Percentiles rank a stretch among this genome's conserved stretches.
These are phyloP conservation scores for Argentina anserina DNA, from an alignment of 306 rosid genomes.

Conservation along the genomic window DNA sequence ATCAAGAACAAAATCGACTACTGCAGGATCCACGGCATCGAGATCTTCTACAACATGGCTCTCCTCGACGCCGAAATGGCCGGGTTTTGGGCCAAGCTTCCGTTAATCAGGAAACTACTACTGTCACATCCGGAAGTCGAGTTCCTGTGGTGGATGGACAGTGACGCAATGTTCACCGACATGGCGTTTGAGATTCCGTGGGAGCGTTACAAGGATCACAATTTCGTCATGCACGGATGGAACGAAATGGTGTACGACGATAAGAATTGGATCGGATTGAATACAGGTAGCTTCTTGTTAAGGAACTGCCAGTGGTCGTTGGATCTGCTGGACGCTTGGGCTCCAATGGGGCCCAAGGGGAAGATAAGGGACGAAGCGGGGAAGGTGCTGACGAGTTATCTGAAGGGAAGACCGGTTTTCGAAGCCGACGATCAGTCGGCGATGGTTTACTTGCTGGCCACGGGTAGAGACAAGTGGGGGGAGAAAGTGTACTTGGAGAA, in stretches of 20 bases:
- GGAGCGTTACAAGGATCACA: slow-evolving; percentile 68
- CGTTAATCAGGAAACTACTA: slow-evolving; percentile 64
- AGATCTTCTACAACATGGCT: slow-evolving; percentile 77
- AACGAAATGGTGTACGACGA: slow-evolving; percentile 73
- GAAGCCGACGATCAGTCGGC: slow-evolving; percentile 91
- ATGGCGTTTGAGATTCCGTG: slow-evolving; percentile 89
- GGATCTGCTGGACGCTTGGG: slow-evolving; percentile 87
- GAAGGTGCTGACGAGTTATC: slow-evolving; percentile 59
- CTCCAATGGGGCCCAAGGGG: slow-evolving; percentile 96
- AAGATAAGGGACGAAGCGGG: slow-evolving; percentile 79
- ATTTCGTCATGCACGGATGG: slow-evolving; percentile 88
- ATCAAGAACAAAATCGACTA: slow-evolving; percentile 90
- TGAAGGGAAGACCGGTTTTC: slow-evolving; percentile 66
- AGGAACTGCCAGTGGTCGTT: slow-evolving; percentile 80
- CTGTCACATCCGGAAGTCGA: slow-evolving; percentile 78
- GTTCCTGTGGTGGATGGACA: slow-evolving; percentile 95
- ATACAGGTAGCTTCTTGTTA: slow-evolving; percentile 68
- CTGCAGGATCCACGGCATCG: slow-evolving; percentile 82
- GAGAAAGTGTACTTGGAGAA: slow-evolving; percentile 68
- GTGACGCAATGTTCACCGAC: slow-evolving; percentile 94
- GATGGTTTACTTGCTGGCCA: slow-evolving; percentile 65
- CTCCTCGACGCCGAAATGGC: slow-evolving; percentile 87
- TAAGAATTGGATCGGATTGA: slow-evolving; percentile 84
- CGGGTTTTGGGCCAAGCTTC: slow-evolving; percentile 93
- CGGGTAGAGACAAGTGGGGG: slow-evolving; percentile 61